Percentiles rank a stretch among this genome's conserved stretches.
Evolutionary conservation across 306 rosid species (phyloP).

Genomic region (Chamaecrista fasciculata): DNA sequence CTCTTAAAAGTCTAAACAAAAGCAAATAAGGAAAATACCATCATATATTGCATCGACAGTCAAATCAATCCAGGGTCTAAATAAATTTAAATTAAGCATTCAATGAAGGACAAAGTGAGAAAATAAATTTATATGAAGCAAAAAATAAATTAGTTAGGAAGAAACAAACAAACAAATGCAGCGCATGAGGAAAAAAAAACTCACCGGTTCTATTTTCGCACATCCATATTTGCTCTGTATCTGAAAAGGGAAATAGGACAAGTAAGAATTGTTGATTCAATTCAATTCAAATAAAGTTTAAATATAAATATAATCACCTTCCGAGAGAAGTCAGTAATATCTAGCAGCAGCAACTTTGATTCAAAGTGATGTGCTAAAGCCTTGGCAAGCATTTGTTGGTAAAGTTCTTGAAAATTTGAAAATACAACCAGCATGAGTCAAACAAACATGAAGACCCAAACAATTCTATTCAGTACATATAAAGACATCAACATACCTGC

Average conservation of each 20-base stretch:
- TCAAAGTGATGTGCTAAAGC: conserved; percentile 63
- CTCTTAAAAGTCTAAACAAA: conserved; percentile 48
- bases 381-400: conserved; percentile 69
- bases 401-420: conserved; percentile 47
- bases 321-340: conserved; percentile 58
- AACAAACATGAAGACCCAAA: conserved; percentile 2
- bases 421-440: neutral
- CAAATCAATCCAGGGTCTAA: neutral
- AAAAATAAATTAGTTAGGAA: neutral
- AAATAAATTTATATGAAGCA: neutral
- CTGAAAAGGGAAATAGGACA: conserved; percentile 49
- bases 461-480: neutral
- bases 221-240: conserved; percentile 79
- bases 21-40: conserved; percentile 34
- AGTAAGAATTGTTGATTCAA: conserved; percentile 19
- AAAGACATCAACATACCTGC: conserved; percentile 43
- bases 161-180: neutral
- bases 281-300: neutral
- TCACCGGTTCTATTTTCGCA: conserved; percentile 66
- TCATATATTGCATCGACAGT: neutral
- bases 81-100: neutral
- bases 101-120: neutral
- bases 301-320: conserved; percentile 44
- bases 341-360: conserved; percentile 72
- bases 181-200: conserved; percentile 30